phyloP scores from a whole-genome alignment of 148 eudicot species.

The Hydrangea macrophylla region DNA sequence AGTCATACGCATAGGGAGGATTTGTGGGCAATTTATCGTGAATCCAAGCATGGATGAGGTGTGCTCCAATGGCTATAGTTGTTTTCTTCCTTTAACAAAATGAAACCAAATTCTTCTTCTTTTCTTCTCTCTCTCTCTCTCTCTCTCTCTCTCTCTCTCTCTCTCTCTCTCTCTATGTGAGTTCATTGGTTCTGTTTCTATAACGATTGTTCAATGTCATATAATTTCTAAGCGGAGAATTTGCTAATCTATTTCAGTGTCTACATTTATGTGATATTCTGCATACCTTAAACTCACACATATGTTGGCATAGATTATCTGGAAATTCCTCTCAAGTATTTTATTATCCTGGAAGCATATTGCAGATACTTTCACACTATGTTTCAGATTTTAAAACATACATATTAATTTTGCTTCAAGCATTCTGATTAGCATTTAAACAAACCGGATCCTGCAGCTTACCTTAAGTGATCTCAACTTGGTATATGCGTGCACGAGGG shows the following conservation, averaged over 20 bases:
- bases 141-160: background rate
- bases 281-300: background rate
- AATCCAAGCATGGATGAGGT: slow-evolving; percentile 99
- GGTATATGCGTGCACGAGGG: slow-evolving; percentile 95
- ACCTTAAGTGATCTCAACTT: slow-evolving; percentile 84
- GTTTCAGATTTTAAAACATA: background rate
- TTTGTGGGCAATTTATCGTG: slow-evolving; percentile 64
- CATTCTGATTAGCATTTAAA: slow-evolving; percentile 7
- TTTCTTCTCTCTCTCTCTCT: no score
- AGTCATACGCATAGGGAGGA: slow-evolving; percentile 88
- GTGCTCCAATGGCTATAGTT: background rate
- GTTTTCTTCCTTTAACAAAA: background rate
- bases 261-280: background rate
- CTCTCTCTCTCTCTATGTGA: background rate
- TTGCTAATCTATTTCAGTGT: background rate
- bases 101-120: no score
- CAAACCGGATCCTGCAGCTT: slow-evolving; percentile 55
- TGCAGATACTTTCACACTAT: background rate
- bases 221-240: background rate
- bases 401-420: background rate
- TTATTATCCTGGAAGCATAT: background rate
- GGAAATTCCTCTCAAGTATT: background rate
- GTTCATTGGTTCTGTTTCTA: background rate
- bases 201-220: background rate
- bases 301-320: background rate